Evolutionary conservation across 345 rosid species (phyloP), one percentile per base, ranked within the genome.

Genomic region (Corchorus olitorius): DNA sequence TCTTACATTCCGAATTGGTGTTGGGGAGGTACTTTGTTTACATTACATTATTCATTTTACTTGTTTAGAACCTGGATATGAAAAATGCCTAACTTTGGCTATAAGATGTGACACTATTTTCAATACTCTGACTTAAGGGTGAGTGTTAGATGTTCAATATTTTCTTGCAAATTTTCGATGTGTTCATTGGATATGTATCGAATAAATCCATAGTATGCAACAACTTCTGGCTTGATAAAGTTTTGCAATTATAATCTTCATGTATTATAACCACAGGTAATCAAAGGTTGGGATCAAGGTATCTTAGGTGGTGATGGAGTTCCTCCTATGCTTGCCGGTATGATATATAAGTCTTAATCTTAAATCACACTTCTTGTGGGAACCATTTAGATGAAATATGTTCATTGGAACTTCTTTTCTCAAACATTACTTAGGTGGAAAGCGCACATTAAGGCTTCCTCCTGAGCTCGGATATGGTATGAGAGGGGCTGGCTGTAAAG

Each of bases 401-500:
- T 65, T 65, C 3, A 65, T n/a, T 17, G 41, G 37, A 55, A 10
- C 19, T 65, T 4, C 8, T 2, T 52, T 70, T 11, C 10, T 35
- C 3, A 4, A 9, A 2, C 74, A 35, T 53, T 11, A 70, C 35
- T 2, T 17, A 70, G 74, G 74, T 8, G 74, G 74, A 37, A 70
- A 70, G 53, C 46, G 74, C 35, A 53, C 74, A 0, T 34, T 70
- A 11, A 92, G 80, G 83, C 84, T 95, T 72, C 98, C 96, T 70
- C 96, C 97, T 4, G 93, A 83, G 53, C 90, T 93, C 1, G 99
- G 89, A 6, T 95, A 93, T 80, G 98, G 99, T 75, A 72, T 84
- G 80, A 86, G 99, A 85, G 98, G 98, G 4, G 98, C 99, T 4
- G 96, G 99, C 8, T 95, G 99, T 86, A 93, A 58, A 82, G 98